phyloP scores from a whole-genome alignment of 148 eudicot genomes.

The Rhododendron henanense region DNA sequence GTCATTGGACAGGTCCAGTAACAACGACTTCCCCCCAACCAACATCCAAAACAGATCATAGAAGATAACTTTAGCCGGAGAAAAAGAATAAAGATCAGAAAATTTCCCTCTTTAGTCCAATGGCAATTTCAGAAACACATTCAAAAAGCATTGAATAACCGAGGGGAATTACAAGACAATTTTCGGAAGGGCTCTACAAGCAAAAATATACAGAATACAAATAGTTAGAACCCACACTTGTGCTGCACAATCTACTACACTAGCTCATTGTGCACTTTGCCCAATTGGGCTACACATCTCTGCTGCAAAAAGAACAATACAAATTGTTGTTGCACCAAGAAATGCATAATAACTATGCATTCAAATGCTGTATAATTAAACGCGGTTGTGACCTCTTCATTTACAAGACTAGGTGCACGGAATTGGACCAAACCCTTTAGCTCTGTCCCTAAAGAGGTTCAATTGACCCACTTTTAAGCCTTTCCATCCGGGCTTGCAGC shows the following conservation, averaged over 20 bases:
- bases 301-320: slow-evolving; percentile 8
- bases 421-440: background rate
- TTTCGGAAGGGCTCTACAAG: background rate
- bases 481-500: slow-evolving; percentile 94
- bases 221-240: background rate
- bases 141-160: background rate
- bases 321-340: background rate
- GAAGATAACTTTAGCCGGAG: background rate
- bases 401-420: slow-evolving; percentile 20
- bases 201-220: slow-evolving; percentile 22
- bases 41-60: background rate
- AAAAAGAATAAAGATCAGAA: background rate
- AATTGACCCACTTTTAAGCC: slow-evolving; percentile 89
- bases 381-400: slow-evolving; percentile 10
- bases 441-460: slow-evolving; percentile 46
- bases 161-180: background rate
- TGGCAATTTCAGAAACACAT: background rate
- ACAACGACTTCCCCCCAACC: background rate
- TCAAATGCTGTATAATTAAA: background rate
- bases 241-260: background rate
- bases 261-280: background rate
- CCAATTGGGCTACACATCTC: slow-evolving; percentile 1
- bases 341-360: background rate
- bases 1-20: background rate
- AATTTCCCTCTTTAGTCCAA: background rate